Evolutionary conservation across 345 rosid genomes (phyloP).

Genomic region (Adansonia digitata): DNA sequence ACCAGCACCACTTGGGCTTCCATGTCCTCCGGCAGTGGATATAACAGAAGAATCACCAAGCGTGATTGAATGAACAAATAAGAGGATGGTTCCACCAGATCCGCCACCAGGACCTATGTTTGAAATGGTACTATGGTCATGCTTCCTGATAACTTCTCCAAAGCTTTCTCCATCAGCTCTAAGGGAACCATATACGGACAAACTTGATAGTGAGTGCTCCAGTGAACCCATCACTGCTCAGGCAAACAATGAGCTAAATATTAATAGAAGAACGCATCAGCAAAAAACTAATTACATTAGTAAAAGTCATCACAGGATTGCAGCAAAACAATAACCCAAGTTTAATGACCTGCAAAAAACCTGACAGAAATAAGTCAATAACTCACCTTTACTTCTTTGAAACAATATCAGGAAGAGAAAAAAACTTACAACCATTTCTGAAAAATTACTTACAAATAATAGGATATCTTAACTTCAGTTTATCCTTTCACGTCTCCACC

Average conservation of each 20-base stretch:
- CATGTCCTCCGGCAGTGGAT: constrained; percentile 76
- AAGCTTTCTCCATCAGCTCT: constrained; percentile 82
- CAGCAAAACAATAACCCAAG: not conserved
- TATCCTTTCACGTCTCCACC: not conserved
- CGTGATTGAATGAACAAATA: constrained; percentile 53
- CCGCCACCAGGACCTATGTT: constrained; percentile 85
- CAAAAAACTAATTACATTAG: not conserved
- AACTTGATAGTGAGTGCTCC: constrained; percentile 75
- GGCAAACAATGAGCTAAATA: constrained; percentile 5
- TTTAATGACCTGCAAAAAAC: not conserved
- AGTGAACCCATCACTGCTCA: constrained; percentile 87
- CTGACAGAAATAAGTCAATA: not conserved
- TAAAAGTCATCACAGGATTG: not conserved
- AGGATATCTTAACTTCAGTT: not conserved
- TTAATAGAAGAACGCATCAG: not conserved
- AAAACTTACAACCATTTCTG: not conserved
- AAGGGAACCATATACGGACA: constrained; percentile 69
- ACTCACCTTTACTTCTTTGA: not conserved
- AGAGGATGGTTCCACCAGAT: constrained; percentile 86
- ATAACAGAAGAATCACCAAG: constrained; percentile 50
- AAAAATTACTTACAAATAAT: not conserved
- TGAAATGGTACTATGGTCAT: constrained; percentile 28
- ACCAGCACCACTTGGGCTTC: constrained; percentile 74
- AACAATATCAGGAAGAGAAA: not conserved
- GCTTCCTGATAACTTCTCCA: constrained; percentile 40